phyloP scores from a whole-genome alignment of 371 early-diverging fungal genomes.

The Scutellospora calospora region DNA sequence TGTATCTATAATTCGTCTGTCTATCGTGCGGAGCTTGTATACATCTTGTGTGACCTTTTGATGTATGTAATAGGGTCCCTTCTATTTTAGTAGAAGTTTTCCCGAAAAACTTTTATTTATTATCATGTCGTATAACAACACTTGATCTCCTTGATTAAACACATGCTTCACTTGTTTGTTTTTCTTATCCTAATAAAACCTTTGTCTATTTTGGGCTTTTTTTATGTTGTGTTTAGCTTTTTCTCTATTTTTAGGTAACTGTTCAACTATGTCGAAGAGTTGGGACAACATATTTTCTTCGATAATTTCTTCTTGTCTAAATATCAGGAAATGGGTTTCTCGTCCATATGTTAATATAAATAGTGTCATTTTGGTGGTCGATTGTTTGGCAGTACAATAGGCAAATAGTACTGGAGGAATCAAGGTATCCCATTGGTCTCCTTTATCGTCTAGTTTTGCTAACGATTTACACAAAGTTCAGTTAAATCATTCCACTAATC shows the following conservation, averaged over 20 bases:
- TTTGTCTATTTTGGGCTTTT: neutral
- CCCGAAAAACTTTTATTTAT: neutral
- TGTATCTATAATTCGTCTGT: no score
- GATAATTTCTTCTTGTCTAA: neutral
- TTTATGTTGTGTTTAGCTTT: neutral
- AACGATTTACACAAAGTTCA: neutral
- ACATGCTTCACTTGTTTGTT: neutral
- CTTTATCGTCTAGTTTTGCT: neutral
- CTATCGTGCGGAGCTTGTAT: no score
- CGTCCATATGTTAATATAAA: neutral
- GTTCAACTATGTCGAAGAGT: neutral
- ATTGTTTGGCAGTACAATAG: neutral
- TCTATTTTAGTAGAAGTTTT: neutral
- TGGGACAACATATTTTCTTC: neutral
- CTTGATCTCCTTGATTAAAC: neutral
- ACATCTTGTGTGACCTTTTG: no score
- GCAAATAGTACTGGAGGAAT: neutral
- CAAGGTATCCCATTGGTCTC: neutral
- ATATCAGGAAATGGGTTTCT: neutral
- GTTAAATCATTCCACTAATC: constrained; percentile 14
- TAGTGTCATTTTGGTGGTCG: neutral
- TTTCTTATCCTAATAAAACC: neutral
- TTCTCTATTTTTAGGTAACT: neutral
- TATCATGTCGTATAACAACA: neutral
- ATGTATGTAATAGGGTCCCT: neutral